phyloP scores from a whole-genome alignment of 2,329 filamentous ascomycete genomes.

The Aspergillus sp. region DNA sequence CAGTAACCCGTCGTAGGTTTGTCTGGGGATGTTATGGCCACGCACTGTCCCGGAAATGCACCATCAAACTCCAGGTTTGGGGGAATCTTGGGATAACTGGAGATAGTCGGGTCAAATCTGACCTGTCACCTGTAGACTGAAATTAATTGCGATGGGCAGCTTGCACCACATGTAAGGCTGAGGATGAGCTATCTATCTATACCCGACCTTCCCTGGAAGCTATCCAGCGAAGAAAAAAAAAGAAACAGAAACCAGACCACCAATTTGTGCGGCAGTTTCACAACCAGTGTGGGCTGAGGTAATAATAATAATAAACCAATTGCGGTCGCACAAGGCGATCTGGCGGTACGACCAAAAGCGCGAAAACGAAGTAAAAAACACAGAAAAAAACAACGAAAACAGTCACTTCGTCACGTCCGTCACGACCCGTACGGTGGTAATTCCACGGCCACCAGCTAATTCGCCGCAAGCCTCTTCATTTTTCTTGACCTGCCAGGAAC shows the following conservation, averaged over 20 bases:
- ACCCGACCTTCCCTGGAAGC: too few relatives aligned
- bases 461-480: slow-evolving; percentile 22
- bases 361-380: not conserved
- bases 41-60: slow-evolving; percentile 8
- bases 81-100: not conserved
- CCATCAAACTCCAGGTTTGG: not conserved
- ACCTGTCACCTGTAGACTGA: not conserved
- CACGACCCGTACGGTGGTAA: slow-evolving; percentile 16
- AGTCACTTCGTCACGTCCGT: slow-evolving; percentile 13
- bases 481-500: slow-evolving; percentile 30
- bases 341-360: not conserved
- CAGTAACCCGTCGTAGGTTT: slow-evolving; percentile 4
- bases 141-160: not conserved
- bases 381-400: slow-evolving; percentile 5
- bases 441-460: slow-evolving; percentile 35
- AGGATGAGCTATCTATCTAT: too few relatives aligned
- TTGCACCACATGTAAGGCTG: not conserved
- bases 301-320: not conserved
- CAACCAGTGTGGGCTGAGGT: not conserved
- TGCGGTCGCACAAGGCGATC: not conserved
- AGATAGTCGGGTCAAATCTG: not conserved
- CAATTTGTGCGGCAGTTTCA: not conserved
- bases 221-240: too few relatives aligned
- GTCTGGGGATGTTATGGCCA: not conserved
- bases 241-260: too few relatives aligned